Conservation (phyloP, 768 basidiomycete species). For the Mycena albidolilacea region DNA sequence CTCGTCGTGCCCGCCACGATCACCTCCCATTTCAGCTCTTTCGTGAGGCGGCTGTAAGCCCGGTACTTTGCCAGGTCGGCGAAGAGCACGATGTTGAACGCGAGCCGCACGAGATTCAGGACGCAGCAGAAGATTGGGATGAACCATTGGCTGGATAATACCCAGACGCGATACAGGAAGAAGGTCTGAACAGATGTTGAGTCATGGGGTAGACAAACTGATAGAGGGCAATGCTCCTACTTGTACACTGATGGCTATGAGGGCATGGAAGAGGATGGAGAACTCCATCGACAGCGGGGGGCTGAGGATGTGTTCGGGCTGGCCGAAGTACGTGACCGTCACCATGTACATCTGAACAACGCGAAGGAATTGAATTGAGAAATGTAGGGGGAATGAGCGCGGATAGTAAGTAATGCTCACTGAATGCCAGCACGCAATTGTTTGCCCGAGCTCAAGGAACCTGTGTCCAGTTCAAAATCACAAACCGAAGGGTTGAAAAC, state of each 20-base stretch:
- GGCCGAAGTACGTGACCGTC: neutral
- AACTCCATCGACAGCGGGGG: neutral
- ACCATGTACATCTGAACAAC: neutral
- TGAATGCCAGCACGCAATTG: neutral
- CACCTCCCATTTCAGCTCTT: neutral
- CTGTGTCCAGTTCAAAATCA: neutral
- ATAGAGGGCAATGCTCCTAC: neutral
- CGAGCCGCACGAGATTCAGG: slow-evolving; percentile 10
- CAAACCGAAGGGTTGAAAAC: neutral
- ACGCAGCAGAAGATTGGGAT: neutral
- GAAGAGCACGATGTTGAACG: neutral
- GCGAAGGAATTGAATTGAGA: neutral
- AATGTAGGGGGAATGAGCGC: neutral
- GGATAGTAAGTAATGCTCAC: neutral
- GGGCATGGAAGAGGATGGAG: neutral
- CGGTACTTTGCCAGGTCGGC: neutral
- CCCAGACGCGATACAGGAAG: slow-evolving; percentile 7
- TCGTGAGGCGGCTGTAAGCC: neutral
- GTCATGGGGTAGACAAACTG: neutral
- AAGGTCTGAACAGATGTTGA: neutral
- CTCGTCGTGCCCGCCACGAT: neutral
- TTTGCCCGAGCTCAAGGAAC: slow-evolving; percentile 5
- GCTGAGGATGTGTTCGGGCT: neutral
- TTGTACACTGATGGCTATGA: neutral
- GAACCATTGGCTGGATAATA: neutral